A percentile compares a stretch with the other conserved stretches of the same genome.
Evolutionary conservation across 2,329 filamentous ascomycete genomes (phyloP).

Genomic region (Bretziella fagacearum): DNA sequence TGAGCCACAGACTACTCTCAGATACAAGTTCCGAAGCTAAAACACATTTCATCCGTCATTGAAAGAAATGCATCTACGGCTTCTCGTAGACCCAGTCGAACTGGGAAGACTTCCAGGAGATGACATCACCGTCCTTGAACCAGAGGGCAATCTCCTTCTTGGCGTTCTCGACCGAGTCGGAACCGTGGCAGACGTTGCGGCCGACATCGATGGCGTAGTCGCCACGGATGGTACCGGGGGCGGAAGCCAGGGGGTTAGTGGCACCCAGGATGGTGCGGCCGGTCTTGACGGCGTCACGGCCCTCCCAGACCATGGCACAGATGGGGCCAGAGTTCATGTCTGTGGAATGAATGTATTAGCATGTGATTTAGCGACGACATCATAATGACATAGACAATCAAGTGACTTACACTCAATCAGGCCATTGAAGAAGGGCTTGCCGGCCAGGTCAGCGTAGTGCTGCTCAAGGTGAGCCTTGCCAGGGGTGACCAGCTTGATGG

Average conservation of each 20-base stretch:
- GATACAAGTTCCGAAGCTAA: too few species aligned
- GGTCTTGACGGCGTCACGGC: constrained; percentile 96
- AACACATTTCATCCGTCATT: not conserved
- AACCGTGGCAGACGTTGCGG: constrained; percentile 99
- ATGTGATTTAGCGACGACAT: constrained; percentile 17
- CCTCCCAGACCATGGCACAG: constrained; percentile 99
- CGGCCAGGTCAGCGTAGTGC: constrained; percentile 86
- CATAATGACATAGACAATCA: not conserved
- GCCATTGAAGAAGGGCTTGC: constrained; percentile 93
- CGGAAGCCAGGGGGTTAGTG: constrained; percentile 92
- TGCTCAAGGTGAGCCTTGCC: constrained; percentile 91
- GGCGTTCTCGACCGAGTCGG: constrained; percentile 95
- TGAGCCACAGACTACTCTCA: too few species aligned
- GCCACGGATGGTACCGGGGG: constrained; percentile 95
- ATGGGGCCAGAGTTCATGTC: constrained; percentile 97
- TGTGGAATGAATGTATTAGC: constrained; percentile 23
- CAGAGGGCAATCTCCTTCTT: constrained; percentile 99
- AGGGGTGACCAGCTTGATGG: constrained; percentile 86
- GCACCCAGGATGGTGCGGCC: constrained; percentile 90
- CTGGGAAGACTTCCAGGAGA: constrained; percentile 69
- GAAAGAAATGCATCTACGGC: constrained; percentile 25
- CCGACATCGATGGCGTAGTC: constrained; percentile 67
- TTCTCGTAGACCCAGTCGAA: constrained; percentile 98
- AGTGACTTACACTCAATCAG: constrained; percentile 67
- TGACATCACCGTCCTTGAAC: constrained; percentile 81